These are phyloP conservation scores for Talaromyces sp. DNA, from an alignment of 2,329 filamentous ascomycete species.

Conservation along the genomic window DNA sequence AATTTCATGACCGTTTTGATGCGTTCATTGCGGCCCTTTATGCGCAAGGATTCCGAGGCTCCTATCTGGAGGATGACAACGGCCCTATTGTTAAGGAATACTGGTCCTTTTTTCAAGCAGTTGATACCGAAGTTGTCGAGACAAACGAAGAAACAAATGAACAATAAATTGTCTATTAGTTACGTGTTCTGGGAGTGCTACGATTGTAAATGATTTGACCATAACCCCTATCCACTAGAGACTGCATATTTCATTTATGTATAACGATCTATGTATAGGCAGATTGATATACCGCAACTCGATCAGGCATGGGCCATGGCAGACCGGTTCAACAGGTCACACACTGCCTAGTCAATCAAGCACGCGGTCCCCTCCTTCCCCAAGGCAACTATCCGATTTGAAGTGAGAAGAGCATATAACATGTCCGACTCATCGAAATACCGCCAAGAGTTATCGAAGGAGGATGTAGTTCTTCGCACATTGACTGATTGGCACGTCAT, in stretches of 20 bases:
- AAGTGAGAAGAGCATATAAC: slow-evolving; percentile 9
- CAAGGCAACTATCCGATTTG: neutral
- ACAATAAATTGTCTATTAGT: too few species aligned
- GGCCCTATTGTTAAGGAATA: too few species aligned
- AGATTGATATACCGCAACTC: slow-evolving; percentile 22
- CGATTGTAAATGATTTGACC: neutral
- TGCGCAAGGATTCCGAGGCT: too few species aligned
- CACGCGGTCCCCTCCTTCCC: slow-evolving; percentile 9
- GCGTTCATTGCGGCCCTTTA: too few species aligned
- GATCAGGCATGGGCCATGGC: slow-evolving; percentile 16
- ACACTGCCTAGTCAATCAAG: slow-evolving; percentile 9
- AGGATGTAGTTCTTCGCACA: slow-evolving; percentile 70
- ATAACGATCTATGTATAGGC: neutral
- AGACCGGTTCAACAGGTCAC: slow-evolving; percentile 7
- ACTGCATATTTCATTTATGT: neutral
- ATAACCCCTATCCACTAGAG: neutral
- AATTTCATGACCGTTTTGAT: too few species aligned
- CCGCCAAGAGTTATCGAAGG: slow-evolving; percentile 28
- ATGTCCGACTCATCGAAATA: slow-evolving; percentile 12
- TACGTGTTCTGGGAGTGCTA: neutral
- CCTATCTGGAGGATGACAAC: too few species aligned
- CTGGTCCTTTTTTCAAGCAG: too few species aligned
- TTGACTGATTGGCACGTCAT: slow-evolving; percentile 94
- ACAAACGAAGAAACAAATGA: too few species aligned
- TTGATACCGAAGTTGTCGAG: too few species aligned